phyloP scores from a whole-genome alignment of 1,284 basidiomycete species.

The Leccinum angustisporum region DNA sequence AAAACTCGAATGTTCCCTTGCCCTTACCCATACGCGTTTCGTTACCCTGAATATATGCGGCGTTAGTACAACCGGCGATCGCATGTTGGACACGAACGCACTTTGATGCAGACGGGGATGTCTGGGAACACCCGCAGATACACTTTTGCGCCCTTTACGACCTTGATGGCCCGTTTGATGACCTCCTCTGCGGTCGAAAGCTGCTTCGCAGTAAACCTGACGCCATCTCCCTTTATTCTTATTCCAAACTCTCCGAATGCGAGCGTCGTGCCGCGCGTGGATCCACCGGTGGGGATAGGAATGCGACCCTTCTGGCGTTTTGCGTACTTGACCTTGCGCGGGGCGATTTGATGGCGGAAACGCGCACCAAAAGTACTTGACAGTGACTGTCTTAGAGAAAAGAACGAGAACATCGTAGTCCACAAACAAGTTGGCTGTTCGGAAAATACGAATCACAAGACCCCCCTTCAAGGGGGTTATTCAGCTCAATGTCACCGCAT shows the following conservation, averaged over 20 bases:
- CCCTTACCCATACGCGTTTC: constrained; percentile 99
- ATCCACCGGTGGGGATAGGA: constrained; percentile 84
- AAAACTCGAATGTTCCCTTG: constrained; percentile 96
- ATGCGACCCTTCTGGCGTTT: constrained; percentile 89
- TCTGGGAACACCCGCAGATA: constrained; percentile 94
- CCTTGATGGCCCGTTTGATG: constrained; percentile 88
- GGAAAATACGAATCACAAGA: background rate
- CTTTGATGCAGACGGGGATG: constrained; percentile 96
- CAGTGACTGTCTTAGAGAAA: constrained; percentile 15
- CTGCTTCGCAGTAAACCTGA: constrained; percentile 89
- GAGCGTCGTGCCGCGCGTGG: constrained; percentile 91
- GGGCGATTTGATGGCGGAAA: constrained; percentile 65
- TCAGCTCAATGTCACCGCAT: background rate
- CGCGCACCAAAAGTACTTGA: constrained; percentile 29
- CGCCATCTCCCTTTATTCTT: constrained; percentile 80
- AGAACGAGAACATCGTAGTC: constrained; percentile 24
- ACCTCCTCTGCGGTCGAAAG: constrained; percentile 85
- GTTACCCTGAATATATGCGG: constrained; percentile 67
- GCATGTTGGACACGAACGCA: constrained; percentile 31
- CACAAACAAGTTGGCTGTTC: background rate
- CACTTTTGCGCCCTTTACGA: constrained; percentile 87
- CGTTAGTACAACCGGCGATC: constrained; percentile 3
- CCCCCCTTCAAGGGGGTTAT: background rate
- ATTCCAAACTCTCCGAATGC: constrained; percentile 92
- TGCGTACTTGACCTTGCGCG: constrained; percentile 77